phyloP scores from a whole-genome alignment of 164 flowering plant species.

The Sedum album region DNA sequence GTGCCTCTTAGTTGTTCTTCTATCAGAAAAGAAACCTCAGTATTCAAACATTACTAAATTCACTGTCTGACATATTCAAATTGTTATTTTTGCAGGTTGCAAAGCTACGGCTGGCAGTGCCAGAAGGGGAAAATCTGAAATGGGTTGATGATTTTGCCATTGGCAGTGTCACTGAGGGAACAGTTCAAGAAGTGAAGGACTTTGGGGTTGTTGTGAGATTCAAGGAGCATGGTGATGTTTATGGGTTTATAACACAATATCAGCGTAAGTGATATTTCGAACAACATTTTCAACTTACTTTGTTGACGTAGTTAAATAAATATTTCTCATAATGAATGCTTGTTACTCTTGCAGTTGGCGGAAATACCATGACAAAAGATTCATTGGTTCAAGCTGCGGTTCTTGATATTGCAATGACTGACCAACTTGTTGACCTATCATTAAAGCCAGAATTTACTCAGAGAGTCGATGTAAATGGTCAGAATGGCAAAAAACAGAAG shows the following conservation, averaged over 20 bases:
- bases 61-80: neutral
- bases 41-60: neutral
- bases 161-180: slow-evolving; percentile 56
- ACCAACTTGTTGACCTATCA: slow-evolving; percentile 78
- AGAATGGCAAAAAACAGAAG: slow-evolving; percentile 18
- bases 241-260: slow-evolving; percentile 69
- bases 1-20: neutral
- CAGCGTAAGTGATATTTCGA: slow-evolving; percentile 43
- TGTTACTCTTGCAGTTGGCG: slow-evolving; percentile 48
- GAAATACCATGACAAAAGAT: slow-evolving; percentile 34
- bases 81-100: slow-evolving; percentile 42
- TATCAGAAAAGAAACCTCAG: neutral
- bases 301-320: neutral
- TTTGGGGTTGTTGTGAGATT: slow-evolving; percentile 71
- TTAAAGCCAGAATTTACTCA: slow-evolving; percentile 53
- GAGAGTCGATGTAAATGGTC: slow-evolving; percentile 18
- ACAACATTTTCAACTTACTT: neutral
- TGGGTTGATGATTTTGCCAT: slow-evolving; percentile 53
- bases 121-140: slow-evolving; percentile 25
- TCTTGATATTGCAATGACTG: slow-evolving; percentile 72
- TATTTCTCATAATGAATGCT: neutral
- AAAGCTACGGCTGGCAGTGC: slow-evolving; percentile 36
- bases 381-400: slow-evolving; percentile 54
- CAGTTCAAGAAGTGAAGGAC: slow-evolving; percentile 59
- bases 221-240: slow-evolving; percentile 43